Conservation (phyloP, 495 filamentous ascomycete genomes). For the Sporormia fimetaria region DNA sequence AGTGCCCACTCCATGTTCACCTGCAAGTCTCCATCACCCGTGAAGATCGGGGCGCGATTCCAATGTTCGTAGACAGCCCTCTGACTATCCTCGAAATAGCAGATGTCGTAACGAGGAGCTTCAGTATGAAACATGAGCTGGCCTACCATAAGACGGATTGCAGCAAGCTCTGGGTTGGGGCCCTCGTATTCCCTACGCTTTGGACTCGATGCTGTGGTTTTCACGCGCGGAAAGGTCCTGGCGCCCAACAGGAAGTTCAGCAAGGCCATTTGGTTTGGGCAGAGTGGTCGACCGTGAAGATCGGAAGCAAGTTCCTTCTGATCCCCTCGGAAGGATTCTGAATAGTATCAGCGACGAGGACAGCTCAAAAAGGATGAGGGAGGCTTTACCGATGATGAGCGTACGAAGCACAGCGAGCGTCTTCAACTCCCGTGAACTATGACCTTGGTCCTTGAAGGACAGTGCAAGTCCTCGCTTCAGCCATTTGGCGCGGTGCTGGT, state of each 20-base stretch:
- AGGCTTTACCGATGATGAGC: constrained; percentile 25
- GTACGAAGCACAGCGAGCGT: constrained; percentile 24
- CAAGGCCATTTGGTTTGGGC: constrained; percentile 13
- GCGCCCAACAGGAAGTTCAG: constrained; percentile 12
- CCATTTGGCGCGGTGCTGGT: constrained; percentile 21
- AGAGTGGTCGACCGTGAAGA: constrained; percentile 5
- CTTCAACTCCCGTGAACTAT: constrained; percentile 9
- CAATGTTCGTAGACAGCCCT: constrained; percentile 24
- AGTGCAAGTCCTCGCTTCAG: constrained; percentile 17
- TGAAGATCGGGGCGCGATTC: constrained; percentile 22
- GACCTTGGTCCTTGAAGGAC: constrained; percentile 19
- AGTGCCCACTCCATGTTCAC: constrained; percentile 29
- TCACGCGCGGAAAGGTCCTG: constrained; percentile 3
- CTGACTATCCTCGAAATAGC: constrained; percentile 25
- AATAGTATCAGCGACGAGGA: not conserved
- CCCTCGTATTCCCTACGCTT: not conserved
- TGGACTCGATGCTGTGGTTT: constrained; percentile 1
- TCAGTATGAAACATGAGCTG: constrained; percentile 24
- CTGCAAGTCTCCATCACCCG: constrained; percentile 17
- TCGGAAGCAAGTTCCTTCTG: constrained; percentile 2
- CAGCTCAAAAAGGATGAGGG: not conserved
- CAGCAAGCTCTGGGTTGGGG: constrained; percentile 12
- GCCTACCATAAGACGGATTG: constrained; percentile 25
- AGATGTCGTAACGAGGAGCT: constrained; percentile 4
- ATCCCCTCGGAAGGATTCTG: constrained; percentile 19